These are phyloP conservation scores for Coemansia reversa DNA, from an alignment of 192 early-diverging fungal genomes.

Conservation along the genomic window DNA sequence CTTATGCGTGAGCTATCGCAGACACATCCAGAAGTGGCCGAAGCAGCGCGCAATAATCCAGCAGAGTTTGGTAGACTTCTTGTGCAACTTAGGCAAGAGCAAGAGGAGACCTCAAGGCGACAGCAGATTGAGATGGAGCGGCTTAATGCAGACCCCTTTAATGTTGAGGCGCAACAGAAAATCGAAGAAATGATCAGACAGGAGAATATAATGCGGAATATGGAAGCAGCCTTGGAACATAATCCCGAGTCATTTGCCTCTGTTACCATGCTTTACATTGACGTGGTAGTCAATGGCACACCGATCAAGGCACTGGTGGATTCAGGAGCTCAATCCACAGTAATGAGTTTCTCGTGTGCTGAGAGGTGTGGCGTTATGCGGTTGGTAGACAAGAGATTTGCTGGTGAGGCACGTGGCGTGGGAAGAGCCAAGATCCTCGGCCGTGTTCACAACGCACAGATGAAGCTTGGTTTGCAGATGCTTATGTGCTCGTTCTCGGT, in stretches of 20 bases:
- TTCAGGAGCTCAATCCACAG: slow-evolving; percentile 94
- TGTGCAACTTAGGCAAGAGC: slow-evolving; percentile 13
- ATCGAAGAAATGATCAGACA: slow-evolving; percentile 91
- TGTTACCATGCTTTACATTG: slow-evolving; percentile 90
- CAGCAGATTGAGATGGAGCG: slow-evolving; percentile 57
- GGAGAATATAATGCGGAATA: slow-evolving; percentile 79
- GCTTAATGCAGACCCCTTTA: slow-evolving; percentile 79
- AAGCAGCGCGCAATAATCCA: slow-evolving; percentile 30
- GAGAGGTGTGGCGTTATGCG: slow-evolving; percentile 83
- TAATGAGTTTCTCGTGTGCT: slow-evolving; percentile 73
- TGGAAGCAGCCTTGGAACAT: slow-evolving; percentile 86
- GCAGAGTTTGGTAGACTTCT: slow-evolving; percentile 23
- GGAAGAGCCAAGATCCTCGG: slow-evolving; percentile 96
- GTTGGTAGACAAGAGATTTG: slow-evolving; percentile 83
- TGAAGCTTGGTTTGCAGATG: slow-evolving; percentile 76
- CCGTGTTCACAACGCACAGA: slow-evolving; percentile 85
- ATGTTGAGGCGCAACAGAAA: slow-evolving; percentile 83
- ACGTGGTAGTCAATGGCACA: slow-evolving; percentile 84
- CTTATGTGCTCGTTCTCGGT: slow-evolving; percentile 90
- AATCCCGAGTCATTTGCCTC: slow-evolving; percentile 93
- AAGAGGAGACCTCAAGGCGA: slow-evolving; percentile 10
- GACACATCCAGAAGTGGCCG: slow-evolving; percentile 28
- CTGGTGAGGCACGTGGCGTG: slow-evolving; percentile 89
- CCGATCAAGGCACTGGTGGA: slow-evolving; percentile 93
- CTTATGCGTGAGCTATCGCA: slow-evolving; percentile 28